Conservation (phyloP, 1,284 basidiomycete genomes). For the Polyporus tsugae region DNA sequence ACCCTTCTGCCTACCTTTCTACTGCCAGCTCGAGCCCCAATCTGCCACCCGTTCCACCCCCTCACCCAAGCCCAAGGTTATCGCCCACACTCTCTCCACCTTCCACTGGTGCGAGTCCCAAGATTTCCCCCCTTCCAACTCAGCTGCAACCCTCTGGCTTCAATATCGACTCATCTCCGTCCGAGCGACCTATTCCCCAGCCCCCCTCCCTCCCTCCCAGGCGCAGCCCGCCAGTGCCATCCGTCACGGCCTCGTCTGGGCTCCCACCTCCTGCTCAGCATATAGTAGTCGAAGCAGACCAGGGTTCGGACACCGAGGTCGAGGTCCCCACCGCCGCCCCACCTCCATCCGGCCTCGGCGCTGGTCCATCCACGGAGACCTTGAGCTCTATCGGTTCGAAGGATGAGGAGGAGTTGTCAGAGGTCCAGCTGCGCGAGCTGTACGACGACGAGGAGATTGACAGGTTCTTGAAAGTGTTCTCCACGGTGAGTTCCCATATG, state of each 20-base stretch:
- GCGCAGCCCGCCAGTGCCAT: background rate
- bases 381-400: conserved; percentile 8
- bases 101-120: no score
- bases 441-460: conserved; percentile 73
- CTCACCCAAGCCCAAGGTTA: background rate
- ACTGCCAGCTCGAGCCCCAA: background rate
- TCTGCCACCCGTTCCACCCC: background rate
- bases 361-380: conserved; percentile 12
- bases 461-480: conserved; percentile 63
- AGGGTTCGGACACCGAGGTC: conserved; percentile 9
- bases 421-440: conserved; percentile 57
- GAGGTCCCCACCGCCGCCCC: conserved; percentile 1
- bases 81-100: background rate
- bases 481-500: conserved; percentile 50
- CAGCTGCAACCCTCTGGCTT: background rate
- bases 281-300: background rate
- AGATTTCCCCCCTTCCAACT: background rate
- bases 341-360: background rate
- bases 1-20: background rate
- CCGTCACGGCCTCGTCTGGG: background rate
- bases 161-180: background rate
- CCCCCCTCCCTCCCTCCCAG: background rate
- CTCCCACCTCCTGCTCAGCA: background rate
- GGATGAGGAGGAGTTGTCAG: conserved; percentile 40
- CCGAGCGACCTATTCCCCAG: background rate